Conservation (phyloP, 2,329 filamentous ascomycete species). For the Sporothrix euskadiensis region DNA sequence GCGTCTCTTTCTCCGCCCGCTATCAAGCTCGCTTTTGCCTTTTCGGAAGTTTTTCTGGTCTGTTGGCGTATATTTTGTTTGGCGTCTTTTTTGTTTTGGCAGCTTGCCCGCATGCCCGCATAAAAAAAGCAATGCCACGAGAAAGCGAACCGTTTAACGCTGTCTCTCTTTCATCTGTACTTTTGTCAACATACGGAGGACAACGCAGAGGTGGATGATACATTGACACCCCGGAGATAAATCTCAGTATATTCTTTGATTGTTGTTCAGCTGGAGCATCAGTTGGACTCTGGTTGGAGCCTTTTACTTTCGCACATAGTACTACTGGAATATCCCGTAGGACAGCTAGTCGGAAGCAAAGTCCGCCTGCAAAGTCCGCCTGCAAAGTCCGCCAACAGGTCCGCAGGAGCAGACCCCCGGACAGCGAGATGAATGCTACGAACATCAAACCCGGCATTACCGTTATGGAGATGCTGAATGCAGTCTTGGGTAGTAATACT, state of each 20-base stretch:
- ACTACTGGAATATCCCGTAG: neutral
- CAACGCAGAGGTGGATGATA: neutral
- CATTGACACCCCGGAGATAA: neutral
- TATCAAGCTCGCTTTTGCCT: neutral
- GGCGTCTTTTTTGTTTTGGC: neutral
- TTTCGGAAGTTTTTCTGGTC: neutral
- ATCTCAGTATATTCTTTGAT: neutral
- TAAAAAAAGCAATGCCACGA: neutral
- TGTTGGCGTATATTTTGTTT: neutral
- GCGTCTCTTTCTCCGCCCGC: slow-evolving; percentile 1
- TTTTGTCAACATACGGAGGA: neutral
- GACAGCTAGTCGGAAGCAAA: slow-evolving; percentile 1
- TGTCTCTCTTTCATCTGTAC: slow-evolving; percentile 4
- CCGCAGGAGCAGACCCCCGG: neutral
- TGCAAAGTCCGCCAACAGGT: neutral
- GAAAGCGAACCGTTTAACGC: neutral
- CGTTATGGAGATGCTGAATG: neutral
- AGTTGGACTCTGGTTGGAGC: too few species aligned
- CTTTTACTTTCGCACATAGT: neutral
- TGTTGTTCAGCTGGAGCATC: too few species aligned
- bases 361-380: neutral
- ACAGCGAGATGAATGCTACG: neutral
- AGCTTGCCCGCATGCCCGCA: neutral
- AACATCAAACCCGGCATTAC: slow-evolving; percentile 1
- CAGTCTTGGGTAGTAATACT: slow-evolving; percentile 4